A percentile compares a stretch with the other conserved stretches of the same genome.
These are phyloP conservation scores for Colletotrichum abscissum DNA, from an alignment of 2,329 filamentous ascomycete species.

Conservation along the genomic window DNA sequence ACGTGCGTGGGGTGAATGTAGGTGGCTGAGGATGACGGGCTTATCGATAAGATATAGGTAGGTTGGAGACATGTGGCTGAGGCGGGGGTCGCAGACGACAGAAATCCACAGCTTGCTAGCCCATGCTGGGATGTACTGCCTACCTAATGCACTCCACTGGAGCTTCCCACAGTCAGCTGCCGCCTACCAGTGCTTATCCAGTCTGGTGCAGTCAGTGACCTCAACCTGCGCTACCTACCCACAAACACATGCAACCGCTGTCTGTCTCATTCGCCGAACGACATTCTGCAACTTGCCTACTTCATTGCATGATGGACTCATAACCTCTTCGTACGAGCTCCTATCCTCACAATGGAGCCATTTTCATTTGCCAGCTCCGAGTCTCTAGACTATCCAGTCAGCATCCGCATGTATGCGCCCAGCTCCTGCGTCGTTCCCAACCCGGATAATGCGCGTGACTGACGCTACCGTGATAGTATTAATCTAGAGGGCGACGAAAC, in stretches of 20 bases:
- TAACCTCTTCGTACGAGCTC: slow-evolving; percentile 15
- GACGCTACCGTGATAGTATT: slow-evolving; percentile 48
- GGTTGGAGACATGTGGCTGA: neutral
- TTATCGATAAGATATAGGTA: slow-evolving; percentile 23
- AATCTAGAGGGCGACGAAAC: slow-evolving; percentile 60
- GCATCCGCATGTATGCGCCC: slow-evolving; percentile 69
- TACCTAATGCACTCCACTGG: neutral
- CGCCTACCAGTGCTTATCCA: slow-evolving; percentile 2
- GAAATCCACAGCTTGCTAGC: neutral
- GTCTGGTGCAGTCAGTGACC: neutral
- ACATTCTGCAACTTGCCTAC: neutral
- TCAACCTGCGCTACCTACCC: slow-evolving; percentile 1
- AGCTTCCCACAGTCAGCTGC: slow-evolving; percentile 20
- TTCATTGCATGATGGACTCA: slow-evolving; percentile 21
- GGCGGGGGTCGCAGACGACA: neutral
- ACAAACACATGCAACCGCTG: neutral
- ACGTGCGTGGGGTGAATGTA: slow-evolving; percentile 1
- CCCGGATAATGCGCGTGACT: neutral
- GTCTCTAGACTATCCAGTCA: slow-evolving; percentile 79
- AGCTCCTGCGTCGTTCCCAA: neutral
- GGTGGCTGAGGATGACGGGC: neutral
- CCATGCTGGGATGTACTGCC: neutral
- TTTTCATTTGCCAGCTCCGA: slow-evolving; percentile 96
- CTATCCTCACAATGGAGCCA: slow-evolving; percentile 77
- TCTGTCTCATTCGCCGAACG: slow-evolving; percentile 1